Conservation (phyloP, 2,329 filamentous ascomycete species). For the Basipetospora chlamydospora region DNA sequence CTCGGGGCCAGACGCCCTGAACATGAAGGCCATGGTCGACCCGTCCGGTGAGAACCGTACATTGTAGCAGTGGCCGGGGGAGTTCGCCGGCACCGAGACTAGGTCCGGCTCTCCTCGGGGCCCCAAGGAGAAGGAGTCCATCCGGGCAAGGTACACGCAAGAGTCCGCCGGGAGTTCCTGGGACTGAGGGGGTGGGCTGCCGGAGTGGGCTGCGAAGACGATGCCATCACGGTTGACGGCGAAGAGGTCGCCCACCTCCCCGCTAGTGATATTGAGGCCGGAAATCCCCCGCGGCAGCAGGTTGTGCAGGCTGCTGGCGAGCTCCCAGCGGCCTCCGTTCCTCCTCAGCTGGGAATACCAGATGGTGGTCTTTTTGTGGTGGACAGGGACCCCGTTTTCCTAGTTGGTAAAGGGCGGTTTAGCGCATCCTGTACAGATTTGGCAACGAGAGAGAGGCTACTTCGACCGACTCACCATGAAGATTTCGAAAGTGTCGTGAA, state of each 20-base stretch:
- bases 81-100: no score
- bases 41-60: slow-evolving; percentile 24
- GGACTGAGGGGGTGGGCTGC: no score
- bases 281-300: slow-evolving; percentile 18
- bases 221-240: slow-evolving; percentile 21
- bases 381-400: not conserved
- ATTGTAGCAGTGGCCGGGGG: slow-evolving; percentile 9
- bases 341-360: slow-evolving; percentile 23
- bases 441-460: not conserved
- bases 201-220: slow-evolving; percentile 14
- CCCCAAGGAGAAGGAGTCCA: slow-evolving; percentile 17
- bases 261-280: no score
- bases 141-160: slow-evolving; percentile 18
- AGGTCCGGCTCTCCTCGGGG: not conserved
- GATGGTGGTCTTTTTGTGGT: slow-evolving; percentile 18
- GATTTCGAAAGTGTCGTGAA: slow-evolving; percentile 20
- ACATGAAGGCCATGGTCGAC: slow-evolving; percentile 20
- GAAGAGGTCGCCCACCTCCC: slow-evolving; percentile 13
- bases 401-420: no score
- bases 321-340: slow-evolving; percentile 13
- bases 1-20: slow-evolving; percentile 11
- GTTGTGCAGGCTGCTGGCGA: slow-evolving; percentile 20
- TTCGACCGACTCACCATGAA: slow-evolving; percentile 15
- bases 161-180: not conserved
- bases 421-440: slow-evolving; percentile 8